Percentiles rank a stretch among this genome's conserved stretches.
phyloP scores from a whole-genome alignment of 331 rosid genomes.

The Dryas integrifolia region DNA sequence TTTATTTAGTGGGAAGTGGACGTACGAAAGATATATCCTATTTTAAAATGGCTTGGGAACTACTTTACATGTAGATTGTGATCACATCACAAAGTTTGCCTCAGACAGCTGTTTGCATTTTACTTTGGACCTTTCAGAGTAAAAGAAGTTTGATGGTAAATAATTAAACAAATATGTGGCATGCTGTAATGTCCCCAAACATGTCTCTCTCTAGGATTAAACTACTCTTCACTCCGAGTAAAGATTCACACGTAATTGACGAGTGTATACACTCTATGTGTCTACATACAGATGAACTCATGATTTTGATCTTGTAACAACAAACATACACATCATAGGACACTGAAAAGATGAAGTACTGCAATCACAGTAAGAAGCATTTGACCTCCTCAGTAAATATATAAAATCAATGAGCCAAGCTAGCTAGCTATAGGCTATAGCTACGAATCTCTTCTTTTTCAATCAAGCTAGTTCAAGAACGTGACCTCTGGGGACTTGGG shows the following conservation, averaged over 20 bases:
- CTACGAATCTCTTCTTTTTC: not conserved
- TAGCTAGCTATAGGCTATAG: too few species aligned
- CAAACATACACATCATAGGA: not conserved
- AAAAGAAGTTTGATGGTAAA: not conserved
- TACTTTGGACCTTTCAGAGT: not conserved
- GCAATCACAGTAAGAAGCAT: not conserved
- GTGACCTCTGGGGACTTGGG: not conserved
- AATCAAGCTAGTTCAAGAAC: too few species aligned
- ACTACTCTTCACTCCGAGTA: not conserved
- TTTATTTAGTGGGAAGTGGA: slow-evolving; percentile 11
- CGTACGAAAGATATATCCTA: not conserved
- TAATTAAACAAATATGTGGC: not conserved
- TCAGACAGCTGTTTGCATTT: slow-evolving; percentile 9
- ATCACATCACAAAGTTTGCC: not conserved
- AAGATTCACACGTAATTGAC: too few species aligned
- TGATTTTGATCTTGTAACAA: not conserved
- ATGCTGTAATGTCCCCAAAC: not conserved
- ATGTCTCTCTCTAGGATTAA: not conserved
- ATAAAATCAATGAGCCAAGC: not conserved
- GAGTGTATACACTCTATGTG: too few species aligned
- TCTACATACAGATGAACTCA: not conserved
- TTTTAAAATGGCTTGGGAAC: not conserved
- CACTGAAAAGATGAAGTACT: not conserved
- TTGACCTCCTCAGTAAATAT: not conserved
- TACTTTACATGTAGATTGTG: not conserved